A percentile compares a stretch with the other conserved stretches of the same genome.
Evolutionary conservation across 2,329 filamentous ascomycete genomes (phyloP).

Genomic region (Phyllosticta citribraziliensis): DNA sequence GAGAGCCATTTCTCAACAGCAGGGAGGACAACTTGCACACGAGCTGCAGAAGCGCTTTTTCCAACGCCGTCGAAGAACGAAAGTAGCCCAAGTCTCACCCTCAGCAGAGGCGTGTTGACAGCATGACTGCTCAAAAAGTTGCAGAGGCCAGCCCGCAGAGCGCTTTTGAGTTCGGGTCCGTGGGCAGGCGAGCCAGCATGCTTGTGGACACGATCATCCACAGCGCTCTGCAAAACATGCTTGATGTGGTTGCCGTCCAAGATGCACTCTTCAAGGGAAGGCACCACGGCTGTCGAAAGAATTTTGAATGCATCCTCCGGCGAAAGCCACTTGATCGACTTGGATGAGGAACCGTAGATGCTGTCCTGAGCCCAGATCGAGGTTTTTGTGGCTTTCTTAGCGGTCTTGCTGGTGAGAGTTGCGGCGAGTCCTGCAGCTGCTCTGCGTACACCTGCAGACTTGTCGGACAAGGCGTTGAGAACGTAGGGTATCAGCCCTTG

Average conservation of each 20-base stretch:
- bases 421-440: slow-evolving; percentile 59
- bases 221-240: slow-evolving; percentile 49
- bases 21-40: slow-evolving; percentile 68
- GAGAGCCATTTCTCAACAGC: slow-evolving; percentile 59
- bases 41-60: slow-evolving; percentile 61
- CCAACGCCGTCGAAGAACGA: slow-evolving; percentile 59
- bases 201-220: slow-evolving; percentile 43
- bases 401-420: slow-evolving; percentile 12
- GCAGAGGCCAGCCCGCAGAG: slow-evolving; percentile 55
- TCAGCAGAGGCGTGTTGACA: slow-evolving; percentile 55
- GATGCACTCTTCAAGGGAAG: slow-evolving; percentile 73
- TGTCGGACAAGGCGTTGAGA: slow-evolving; percentile 63
- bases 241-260: slow-evolving; percentile 66
- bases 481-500: slow-evolving; percentile 79
- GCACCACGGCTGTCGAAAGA: slow-evolving; percentile 57
- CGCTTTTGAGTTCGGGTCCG: slow-evolving; percentile 47
- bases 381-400: slow-evolving; percentile 25
- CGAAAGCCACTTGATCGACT: slow-evolving; percentile 47
- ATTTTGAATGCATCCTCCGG: slow-evolving; percentile 50
- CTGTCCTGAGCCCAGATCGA: slow-evolving; percentile 24
- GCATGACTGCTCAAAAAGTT: slow-evolving; percentile 66
- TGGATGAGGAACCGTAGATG: slow-evolving; percentile 52
- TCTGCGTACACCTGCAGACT: slow-evolving; percentile 64
- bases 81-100: slow-evolving; percentile 64
- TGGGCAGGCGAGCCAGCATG: slow-evolving; percentile 13